These are phyloP conservation scores for Deinandra increscens DNA, from an alignment of 129 eudicot species.

Conservation along the genomic window DNA sequence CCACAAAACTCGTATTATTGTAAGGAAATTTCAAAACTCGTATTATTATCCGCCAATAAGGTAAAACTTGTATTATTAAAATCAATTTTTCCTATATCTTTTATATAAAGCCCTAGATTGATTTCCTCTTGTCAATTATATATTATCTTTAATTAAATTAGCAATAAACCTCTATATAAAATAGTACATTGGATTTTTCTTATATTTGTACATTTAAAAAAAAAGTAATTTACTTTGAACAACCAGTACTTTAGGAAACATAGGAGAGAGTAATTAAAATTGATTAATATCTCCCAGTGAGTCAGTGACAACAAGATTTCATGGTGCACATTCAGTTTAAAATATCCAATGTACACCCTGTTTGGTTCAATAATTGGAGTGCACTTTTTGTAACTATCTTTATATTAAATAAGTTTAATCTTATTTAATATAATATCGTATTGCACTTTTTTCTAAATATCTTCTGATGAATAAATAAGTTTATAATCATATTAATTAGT, in stretches of 20 bases:
- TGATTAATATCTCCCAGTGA: neutral
- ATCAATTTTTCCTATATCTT: too few relatives aligned
- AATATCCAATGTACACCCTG: slow-evolving; percentile 30
- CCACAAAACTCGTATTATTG: too few relatives aligned
- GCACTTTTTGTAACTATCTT: slow-evolving; percentile 32
- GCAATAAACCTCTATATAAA: too few relatives aligned
- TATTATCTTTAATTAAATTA: too few relatives aligned
- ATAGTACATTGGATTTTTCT: too few relatives aligned
- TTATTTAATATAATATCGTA: neutral
- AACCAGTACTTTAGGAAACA: neutral
- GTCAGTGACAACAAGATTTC: slow-evolving; percentile 25
- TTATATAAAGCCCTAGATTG: too few relatives aligned
- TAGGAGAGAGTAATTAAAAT: slow-evolving; percentile 4
- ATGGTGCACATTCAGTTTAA: slow-evolving; percentile 11
- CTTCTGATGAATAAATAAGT: neutral
- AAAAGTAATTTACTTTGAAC: neutral
- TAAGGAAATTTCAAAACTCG: too few relatives aligned
- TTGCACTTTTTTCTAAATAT: slow-evolving; percentile 17
- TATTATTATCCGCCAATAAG: too few relatives aligned
- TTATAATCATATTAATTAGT: neutral
- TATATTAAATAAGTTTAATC: slow-evolving; percentile 12
- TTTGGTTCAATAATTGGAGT: slow-evolving; percentile 26
- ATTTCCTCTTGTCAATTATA: too few relatives aligned
- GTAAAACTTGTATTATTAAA: too few relatives aligned
- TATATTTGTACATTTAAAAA: too few relatives aligned